Conservation (phyloP, 208 protist species). For the Leishmania lainsoni region DNA sequence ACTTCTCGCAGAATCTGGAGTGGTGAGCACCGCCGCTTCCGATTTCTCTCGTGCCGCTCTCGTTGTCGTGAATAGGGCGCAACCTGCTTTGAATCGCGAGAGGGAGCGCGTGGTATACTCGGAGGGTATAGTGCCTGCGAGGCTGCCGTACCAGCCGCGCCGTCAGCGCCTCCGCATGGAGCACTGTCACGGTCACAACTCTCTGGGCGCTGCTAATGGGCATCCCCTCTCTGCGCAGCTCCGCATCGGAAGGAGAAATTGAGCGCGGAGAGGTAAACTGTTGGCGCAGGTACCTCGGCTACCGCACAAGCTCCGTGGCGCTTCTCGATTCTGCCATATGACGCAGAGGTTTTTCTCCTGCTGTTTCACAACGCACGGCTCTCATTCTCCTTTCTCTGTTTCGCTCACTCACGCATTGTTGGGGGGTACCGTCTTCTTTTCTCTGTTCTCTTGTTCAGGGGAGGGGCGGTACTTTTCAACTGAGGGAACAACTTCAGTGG, state of each 20-base stretch:
- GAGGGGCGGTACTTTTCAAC: background rate
- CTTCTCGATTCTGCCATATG: background rate
- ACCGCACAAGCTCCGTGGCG: background rate
- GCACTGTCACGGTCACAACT: background rate
- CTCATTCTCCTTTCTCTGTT: background rate
- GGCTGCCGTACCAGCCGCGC: slow-evolving; percentile 12
- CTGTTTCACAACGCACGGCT: background rate
- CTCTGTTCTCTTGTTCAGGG: background rate
- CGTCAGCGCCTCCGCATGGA: slow-evolving; percentile 23
- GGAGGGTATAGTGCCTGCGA: background rate
- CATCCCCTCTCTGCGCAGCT: slow-evolving; percentile 1
- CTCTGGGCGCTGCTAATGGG: background rate
- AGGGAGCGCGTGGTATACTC: slow-evolving; percentile 19
- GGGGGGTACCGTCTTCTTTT: background rate
- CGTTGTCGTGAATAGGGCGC: background rate
- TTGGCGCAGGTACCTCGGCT: background rate
- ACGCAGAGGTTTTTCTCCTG: background rate
- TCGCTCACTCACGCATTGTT: background rate
- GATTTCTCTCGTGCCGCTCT: background rate
- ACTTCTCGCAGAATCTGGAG: background rate
- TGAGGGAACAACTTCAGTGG: background rate
- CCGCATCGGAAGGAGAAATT: slow-evolving; percentile 9
- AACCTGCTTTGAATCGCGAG: slow-evolving; percentile 10
- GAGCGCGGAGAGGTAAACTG: background rate
- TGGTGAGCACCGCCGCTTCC: background rate